A percentile compares a stretch with the other conserved stretches of the same genome.
Evolutionary conservation across 2,329 filamentous ascomycete genomes (phyloP).

Genomic region (Aphanoascus verrucosus): DNA sequence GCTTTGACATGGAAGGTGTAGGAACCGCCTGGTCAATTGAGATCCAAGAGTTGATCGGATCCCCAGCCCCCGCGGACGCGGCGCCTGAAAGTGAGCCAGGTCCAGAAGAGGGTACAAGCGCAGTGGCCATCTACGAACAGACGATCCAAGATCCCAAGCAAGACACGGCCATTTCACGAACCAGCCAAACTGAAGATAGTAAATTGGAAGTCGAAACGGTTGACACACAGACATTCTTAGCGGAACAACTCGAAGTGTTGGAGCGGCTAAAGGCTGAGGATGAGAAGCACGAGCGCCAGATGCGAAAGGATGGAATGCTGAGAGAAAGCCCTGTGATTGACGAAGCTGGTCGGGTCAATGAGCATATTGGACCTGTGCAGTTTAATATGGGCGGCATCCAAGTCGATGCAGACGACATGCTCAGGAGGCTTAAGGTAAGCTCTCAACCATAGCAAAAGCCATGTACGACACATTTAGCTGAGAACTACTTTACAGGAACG

Average conservation of each 20-base stretch:
- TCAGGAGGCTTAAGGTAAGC: conserved; percentile 69
- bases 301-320: conserved; percentile 23
- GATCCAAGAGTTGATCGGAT: conserved; percentile 48
- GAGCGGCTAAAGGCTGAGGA: conserved; percentile 54
- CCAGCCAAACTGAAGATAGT: conserved; percentile 34
- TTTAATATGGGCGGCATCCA: conserved; percentile 99
- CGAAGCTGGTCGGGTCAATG: conserved; percentile 44
- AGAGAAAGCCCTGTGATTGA: conserved; percentile 30
- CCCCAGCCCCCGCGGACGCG: conserved; percentile 19
- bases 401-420: conserved; percentile 87
- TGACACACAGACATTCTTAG: conserved; percentile 68
- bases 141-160: conserved; percentile 65
- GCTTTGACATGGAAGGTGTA: conserved; percentile 80
- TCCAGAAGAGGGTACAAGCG: conserved; percentile 40
- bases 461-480: neutral
- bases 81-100: conserved; percentile 22
- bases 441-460: neutral
- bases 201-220: conserved; percentile 53
- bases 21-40: conserved; percentile 80
- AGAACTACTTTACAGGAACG: conserved; percentile 27
- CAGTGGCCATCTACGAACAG: conserved; percentile 65
- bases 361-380: conserved; percentile 87
- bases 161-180: conserved; percentile 48
- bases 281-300: conserved; percentile 31
- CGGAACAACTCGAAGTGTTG: conserved; percentile 62